Evolutionary conservation across 768 basidiomycete species (phyloP), one percentile per base, ranked within the genome.

Genomic region (Lyophyllum semitale): DNA sequence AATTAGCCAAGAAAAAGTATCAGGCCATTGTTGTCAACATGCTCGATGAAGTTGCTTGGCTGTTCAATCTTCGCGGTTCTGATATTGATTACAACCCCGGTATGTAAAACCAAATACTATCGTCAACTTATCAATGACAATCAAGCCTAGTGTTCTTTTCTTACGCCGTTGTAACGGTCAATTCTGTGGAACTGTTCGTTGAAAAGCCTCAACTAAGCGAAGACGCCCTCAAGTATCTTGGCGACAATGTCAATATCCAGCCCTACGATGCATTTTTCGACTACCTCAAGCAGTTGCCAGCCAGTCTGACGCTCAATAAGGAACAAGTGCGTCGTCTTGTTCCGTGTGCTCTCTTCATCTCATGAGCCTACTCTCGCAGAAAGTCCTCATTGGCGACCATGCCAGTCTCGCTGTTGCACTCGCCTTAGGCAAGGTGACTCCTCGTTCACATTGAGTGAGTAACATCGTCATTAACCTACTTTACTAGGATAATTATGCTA

Each of bases 21-120:
- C 81, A 85, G 59, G 93, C 89, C 1, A 69, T 91, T 38, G 86
- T 96, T 1, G 81, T 98, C 4, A 88, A 81, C n/a, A 86, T 89
- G 79, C 82, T 98, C 20, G 96, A 98, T 68, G 96, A 98, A 68
- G 85, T 96, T 47, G 94, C 93, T 0, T 98, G 94, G 94, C 66
- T 95, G 35, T 91, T 93, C 74, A 95, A 98, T 69, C 76, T 99
- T 29, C 87, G 96, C 58, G 95, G 95, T 1, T 83, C 86, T 2
- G 96, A 98, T 67, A 95, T 98, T 63, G 86, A 87, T 30, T 98
- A 82, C 73, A 98, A 97, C 55, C 79, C 79, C 55, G 79, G 78
- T 77, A 48, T 17, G 71, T 54, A 8, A 13, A 23, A 17, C 57
- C 42, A 9, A n/a, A 38, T 26, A 5, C 27, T 35, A n/a, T 15